A percentile compares a stretch with the other conserved stretches of the same genome.
Evolutionary conservation across 108 stramenopile species (phyloP).

Genomic region (Conticribra weissflogii): DNA sequence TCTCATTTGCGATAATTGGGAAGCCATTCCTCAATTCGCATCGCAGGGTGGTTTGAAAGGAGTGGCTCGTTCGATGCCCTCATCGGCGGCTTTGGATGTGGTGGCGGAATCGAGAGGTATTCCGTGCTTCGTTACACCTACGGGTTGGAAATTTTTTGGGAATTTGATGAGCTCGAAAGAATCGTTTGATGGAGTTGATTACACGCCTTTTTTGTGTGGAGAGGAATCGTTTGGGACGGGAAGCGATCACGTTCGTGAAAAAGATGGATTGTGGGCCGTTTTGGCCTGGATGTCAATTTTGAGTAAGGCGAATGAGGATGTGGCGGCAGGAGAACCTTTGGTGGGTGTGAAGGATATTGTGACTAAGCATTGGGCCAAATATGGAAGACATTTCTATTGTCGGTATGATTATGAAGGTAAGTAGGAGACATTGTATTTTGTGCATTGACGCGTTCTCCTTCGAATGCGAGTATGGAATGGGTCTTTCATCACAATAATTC

Average conservation of each 20-base stretch:
- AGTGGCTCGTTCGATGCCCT: conserved; percentile 98
- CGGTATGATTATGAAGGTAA: conserved; percentile 99
- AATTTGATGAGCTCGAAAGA: conserved; percentile 98
- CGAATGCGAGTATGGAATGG: neutral
- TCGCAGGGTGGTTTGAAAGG: conserved; percentile 91
- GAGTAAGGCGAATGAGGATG: conserved; percentile 87
- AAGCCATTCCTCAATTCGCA: conserved; percentile 93
- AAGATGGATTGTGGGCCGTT: conserved; percentile 99
- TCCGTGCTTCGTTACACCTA: conserved; percentile 95
- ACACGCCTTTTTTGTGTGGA: conserved; percentile 97
- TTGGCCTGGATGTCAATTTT: conserved; percentile 98
- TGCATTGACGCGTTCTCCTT: neutral
- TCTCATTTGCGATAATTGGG: conserved; percentile 95
- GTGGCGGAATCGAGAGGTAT: conserved; percentile 87
- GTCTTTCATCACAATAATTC: neutral
- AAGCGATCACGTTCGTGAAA: conserved; percentile 97
- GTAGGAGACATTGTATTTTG: conserved; percentile 3
- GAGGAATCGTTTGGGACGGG: conserved; percentile 99
- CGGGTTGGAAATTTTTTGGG: conserved; percentile 99
- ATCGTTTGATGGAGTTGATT: conserved; percentile 82
- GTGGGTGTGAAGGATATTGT: conserved; percentile 93
- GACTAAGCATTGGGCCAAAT: conserved; percentile 90
- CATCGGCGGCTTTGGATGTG: conserved; percentile 96
- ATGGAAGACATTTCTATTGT: conserved; percentile 98
- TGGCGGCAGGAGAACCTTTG: conserved; percentile 55